Evolutionary conservation across 805 yeast genomes (phyloP), one percentile per base, ranked within the genome.

Genomic region (Sungouiella blattae): DNA sequence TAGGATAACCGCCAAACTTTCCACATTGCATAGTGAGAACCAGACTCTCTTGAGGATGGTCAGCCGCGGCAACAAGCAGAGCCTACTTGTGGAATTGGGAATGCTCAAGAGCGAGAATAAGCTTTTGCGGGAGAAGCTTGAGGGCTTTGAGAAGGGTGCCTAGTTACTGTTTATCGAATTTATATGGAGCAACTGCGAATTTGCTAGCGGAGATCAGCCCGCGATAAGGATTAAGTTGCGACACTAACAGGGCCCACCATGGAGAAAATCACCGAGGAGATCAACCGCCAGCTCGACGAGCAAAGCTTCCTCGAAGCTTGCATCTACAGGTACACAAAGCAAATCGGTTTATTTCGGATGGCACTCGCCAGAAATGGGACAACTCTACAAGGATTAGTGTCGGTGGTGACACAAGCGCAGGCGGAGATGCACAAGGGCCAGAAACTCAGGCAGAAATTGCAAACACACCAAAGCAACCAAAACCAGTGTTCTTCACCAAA

Each of bases 51-150:
- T 80, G 41, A 76, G 76, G 47, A 77, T 84, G 80, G 57, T 85
- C 8, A 78, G 88, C 44, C 80, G 71, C 57, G 87, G 95, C n/a
- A 79, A 80, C 53, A 71, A 84, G 28, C 82, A 81, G 50, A 87
- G 85, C 49, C 64, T 78, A 41, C 75, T 80, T 39, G 74, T 85
- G 27, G 87, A 83, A 55, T 55, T 83, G 27, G 86, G 83, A 13
- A 53, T 85, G 31, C 57, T 82, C 31, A 73, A 73, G 39, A 59
- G 57, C 25, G 77, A 75, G 36, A 50, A 46, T 30, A 35, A 41
- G 30, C 28, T 32, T n/a, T 40, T 48, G 32, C 32, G 36, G 23
- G 41, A 44, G 26, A 44, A 39, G 29, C 26, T 44, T 30, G 39
- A 45, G 26, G 26, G 8, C 22, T 7, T 6, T 20, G 22, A 20